These are phyloP conservation scores for Truncatella angustata DNA, from an alignment of 2,329 filamentous ascomycete genomes.

Conservation along the genomic window DNA sequence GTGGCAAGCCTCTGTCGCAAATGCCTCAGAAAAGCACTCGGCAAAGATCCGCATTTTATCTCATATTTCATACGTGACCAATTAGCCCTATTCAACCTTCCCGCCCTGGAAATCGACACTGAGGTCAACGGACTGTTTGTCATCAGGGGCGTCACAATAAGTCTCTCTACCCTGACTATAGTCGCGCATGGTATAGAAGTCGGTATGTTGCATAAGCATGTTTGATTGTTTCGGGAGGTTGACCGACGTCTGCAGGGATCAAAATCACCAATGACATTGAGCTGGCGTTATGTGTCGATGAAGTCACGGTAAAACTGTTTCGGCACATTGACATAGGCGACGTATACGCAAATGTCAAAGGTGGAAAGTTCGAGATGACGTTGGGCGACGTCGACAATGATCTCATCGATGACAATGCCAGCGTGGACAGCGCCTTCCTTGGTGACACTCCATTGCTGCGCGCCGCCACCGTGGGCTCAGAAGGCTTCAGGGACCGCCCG, in stretches of 20 bases:
- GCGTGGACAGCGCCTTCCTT: neutral
- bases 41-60: conserved; percentile 45
- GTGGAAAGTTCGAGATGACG: conserved; percentile 47
- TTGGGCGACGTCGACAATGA: conserved; percentile 35
- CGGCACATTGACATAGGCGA: conserved; percentile 49
- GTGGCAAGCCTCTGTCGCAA: neutral
- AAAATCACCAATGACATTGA: conserved; percentile 52
- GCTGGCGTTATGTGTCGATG: conserved; percentile 47
- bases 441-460: conserved; percentile 6
- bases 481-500: conserved; percentile 1
- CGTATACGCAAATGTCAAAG: conserved; percentile 53
- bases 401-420: neutral
- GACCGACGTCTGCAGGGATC: conserved; percentile 32
- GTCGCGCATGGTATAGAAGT: conserved; percentile 52
- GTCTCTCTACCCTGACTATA: conserved; percentile 45
- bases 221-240: neutral
- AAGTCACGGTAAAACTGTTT: conserved; percentile 46
- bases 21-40: conserved; percentile 30
- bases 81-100: conserved; percentile 39
- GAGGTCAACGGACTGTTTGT: conserved; percentile 52
- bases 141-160: conserved; percentile 50
- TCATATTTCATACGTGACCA: conserved; percentile 50
- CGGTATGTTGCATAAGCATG: neutral
- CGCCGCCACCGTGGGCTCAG: conserved; percentile 3
- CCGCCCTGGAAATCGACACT: conserved; percentile 53